These are phyloP conservation scores for Colletotrichum sidae DNA, from an alignment of 2,329 filamentous ascomycete genomes.

Conservation along the genomic window DNA sequence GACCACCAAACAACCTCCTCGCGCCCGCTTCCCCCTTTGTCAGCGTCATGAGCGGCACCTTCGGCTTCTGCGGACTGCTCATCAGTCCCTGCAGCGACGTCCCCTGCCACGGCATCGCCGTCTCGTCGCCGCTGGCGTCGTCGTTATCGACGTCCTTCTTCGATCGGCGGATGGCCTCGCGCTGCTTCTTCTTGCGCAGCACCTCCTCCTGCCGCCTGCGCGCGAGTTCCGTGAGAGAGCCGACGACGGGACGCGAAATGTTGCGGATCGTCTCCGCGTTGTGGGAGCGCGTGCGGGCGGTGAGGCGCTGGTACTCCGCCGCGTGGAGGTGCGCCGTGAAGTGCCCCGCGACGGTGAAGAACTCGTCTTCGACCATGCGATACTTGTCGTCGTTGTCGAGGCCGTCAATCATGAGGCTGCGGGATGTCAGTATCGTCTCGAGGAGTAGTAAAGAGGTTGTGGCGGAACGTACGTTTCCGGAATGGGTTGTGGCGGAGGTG, in stretches of 20 bases:
- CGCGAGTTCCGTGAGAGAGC: slow-evolving; percentile 50
- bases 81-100: slow-evolving; percentile 56
- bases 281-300: slow-evolving; percentile 64
- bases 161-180: slow-evolving; percentile 42
- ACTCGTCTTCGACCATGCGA: slow-evolving; percentile 88
- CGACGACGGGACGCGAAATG: slow-evolving; percentile 64
- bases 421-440: slow-evolving; percentile 21
- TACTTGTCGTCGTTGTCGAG: slow-evolving; percentile 76
- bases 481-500: slow-evolving; percentile 62
- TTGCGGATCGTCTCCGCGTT: slow-evolving; percentile 64
- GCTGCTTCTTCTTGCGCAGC: slow-evolving; percentile 50
- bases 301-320: slow-evolving; percentile 80
- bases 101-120: slow-evolving; percentile 43
- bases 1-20: slow-evolving; percentile 42
- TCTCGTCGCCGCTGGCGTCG: slow-evolving; percentile 46
- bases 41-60: slow-evolving; percentile 41
- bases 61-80: slow-evolving; percentile 52
- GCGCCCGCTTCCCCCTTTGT: slow-evolving; percentile 40
- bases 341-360: slow-evolving; percentile 72
- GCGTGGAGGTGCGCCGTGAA: slow-evolving; percentile 83
- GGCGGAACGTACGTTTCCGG: slow-evolving; percentile 53
- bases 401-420: slow-evolving; percentile 73
- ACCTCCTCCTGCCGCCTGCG: slow-evolving; percentile 50
- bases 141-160: slow-evolving; percentile 37
- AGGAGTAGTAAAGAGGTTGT: background rate